A percentile compares a stretch with the other conserved stretches of the same genome.
These are phyloP conservation scores for Lachnellula suecica DNA, from an alignment of 2,329 filamentous ascomycete species.

Conservation along the genomic window DNA sequence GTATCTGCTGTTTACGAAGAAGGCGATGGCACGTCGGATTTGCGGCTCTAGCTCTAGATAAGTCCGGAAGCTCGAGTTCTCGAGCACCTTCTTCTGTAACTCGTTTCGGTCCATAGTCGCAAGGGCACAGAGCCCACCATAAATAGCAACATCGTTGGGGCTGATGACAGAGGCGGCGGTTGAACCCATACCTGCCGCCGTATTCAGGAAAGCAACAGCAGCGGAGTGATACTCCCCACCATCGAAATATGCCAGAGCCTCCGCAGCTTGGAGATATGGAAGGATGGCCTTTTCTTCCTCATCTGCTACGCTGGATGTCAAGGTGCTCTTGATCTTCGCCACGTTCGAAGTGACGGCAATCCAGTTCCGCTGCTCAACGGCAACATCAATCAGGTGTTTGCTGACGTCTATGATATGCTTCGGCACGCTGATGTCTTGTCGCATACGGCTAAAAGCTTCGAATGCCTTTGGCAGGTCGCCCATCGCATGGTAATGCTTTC, in stretches of 20 bases:
- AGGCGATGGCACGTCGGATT: constrained; percentile 83
- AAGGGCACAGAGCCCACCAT: constrained; percentile 85
- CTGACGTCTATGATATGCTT: constrained; percentile 83
- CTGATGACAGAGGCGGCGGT: constrained; percentile 71
- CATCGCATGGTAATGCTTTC: constrained; percentile 75
- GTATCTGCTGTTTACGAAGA: constrained; percentile 91
- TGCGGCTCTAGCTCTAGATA: constrained; percentile 94
- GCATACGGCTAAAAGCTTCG: constrained; percentile 82
- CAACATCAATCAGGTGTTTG: constrained; percentile 73
- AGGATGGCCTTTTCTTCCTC: constrained; percentile 48
- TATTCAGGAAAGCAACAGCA: constrained; percentile 60
- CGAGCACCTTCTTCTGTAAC: constrained; percentile 74
- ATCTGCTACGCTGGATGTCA: constrained; percentile 34
- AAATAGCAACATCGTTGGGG: constrained; percentile 86
- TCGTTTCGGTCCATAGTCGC: constrained; percentile 82
- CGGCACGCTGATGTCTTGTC: constrained; percentile 81
- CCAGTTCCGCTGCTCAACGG: constrained; percentile 79
- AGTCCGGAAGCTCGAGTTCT: constrained; percentile 76
- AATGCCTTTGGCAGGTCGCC: constrained; percentile 72
- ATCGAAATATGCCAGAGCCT: constrained; percentile 60
- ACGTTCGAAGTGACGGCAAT: constrained; percentile 61
- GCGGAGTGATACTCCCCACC: constrained; percentile 61
- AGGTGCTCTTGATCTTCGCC: constrained; percentile 62
- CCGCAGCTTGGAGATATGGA: constrained; percentile 55
- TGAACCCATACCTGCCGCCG: constrained; percentile 43